phyloP scores from a whole-genome alignment of 768 basidiomycete genomes.

The Hericium erinaceus region DNA sequence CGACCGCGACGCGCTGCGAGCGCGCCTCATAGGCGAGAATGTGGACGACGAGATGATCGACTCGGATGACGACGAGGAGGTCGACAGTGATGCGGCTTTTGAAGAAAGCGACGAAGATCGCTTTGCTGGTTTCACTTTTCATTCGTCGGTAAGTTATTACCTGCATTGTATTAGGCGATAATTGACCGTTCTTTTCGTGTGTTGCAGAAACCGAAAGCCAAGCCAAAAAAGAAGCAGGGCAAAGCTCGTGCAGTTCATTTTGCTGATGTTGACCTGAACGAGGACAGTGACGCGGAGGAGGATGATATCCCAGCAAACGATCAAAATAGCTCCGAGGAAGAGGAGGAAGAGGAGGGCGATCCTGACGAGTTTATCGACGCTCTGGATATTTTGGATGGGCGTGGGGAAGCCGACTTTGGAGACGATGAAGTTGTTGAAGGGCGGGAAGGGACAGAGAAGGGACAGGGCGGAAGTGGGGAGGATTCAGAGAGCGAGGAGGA shows the following conservation, averaged over 20 bases:
- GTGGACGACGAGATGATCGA: constrained; percentile 23
- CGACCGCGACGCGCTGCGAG: constrained; percentile 19
- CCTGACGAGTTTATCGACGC: constrained; percentile 18
- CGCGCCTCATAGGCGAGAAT: constrained; percentile 30
- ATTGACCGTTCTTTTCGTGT: constrained; percentile 5
- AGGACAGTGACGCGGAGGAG: constrained; percentile 31
- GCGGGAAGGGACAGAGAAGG: constrained; percentile 1
- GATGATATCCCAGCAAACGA: constrained; percentile 26
- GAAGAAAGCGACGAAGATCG: constrained; percentile 76
- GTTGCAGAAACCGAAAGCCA: constrained; percentile 17
- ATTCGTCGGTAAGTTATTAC: constrained; percentile 24
- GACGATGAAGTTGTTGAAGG: constrained; percentile 22
- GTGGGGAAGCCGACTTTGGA: constrained; percentile 15
- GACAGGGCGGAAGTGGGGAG: constrained; percentile 25
- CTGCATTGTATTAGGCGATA: not conserved
- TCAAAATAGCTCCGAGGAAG: constrained; percentile 27
- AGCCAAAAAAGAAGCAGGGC: constrained; percentile 17
- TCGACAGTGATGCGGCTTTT: constrained; percentile 78
- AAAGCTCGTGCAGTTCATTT: constrained; percentile 27
- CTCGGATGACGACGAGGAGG: constrained; percentile 74
- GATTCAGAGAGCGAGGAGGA: constrained; percentile 27
- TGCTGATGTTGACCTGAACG: constrained; percentile 58
- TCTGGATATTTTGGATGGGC: constrained; percentile 19
- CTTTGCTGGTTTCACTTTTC: constrained; percentile 52
- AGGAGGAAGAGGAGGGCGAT: constrained; percentile 22